These are phyloP conservation scores for Sicyos edulis DNA, from an alignment of 306 rosid species.

Conservation along the genomic window DNA sequence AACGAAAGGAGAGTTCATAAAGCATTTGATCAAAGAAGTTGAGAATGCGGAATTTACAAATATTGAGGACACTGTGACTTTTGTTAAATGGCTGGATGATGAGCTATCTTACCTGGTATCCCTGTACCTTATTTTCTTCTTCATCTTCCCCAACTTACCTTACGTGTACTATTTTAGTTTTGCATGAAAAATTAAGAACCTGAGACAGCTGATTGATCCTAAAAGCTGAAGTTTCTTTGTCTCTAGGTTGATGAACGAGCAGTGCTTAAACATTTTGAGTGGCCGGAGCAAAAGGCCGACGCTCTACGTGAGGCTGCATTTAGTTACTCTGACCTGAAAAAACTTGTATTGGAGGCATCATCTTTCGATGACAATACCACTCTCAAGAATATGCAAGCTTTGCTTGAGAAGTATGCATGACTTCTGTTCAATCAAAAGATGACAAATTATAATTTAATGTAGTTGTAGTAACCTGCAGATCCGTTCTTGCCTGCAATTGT, in stretches of 20 bases:
- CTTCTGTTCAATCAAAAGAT: not conserved
- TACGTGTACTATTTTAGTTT: not conserved
- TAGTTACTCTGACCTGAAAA: constrained; percentile 74
- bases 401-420: constrained; percentile 55
- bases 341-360: constrained; percentile 66
- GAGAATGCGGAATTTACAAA: constrained; percentile 66
- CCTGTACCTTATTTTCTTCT: not conserved
- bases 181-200: not conserved
- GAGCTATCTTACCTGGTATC: constrained; percentile 90
- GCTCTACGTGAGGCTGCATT: constrained; percentile 89
- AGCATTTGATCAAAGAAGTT: constrained; percentile 72
- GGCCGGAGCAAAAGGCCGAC: constrained; percentile 92
- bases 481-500: not conserved
- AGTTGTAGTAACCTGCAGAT: too few relatives aligned
- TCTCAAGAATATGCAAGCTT: constrained; percentile 83
- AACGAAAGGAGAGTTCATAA: constrained; percentile 36
- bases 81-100: constrained; percentile 94
- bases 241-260: constrained; percentile 91
- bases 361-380: constrained; percentile 53
- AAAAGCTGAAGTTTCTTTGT: not conserved
- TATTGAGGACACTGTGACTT: constrained; percentile 72
- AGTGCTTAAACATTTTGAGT: constrained; percentile 78
- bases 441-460: not conserved
- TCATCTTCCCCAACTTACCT: not conserved
- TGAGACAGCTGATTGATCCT: not conserved